These are phyloP conservation scores for Cytospora paraplurivora DNA, from an alignment of 2,329 filamentous ascomycete genomes.

Conservation along the genomic window DNA sequence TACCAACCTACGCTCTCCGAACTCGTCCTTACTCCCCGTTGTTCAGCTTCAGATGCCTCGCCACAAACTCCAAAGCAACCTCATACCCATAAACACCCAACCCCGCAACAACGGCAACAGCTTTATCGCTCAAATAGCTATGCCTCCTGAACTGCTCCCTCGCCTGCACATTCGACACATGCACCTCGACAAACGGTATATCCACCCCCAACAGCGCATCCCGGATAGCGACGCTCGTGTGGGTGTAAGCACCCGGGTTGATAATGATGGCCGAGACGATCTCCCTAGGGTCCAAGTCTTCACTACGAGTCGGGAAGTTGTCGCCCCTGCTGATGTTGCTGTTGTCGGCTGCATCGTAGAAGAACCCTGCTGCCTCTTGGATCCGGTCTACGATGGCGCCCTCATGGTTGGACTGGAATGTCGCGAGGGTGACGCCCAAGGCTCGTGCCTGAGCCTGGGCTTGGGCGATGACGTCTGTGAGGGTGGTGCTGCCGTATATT, in stretches of 20 bases:
- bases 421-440: slow-evolving; percentile 52
- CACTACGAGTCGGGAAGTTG: slow-evolving; percentile 4
- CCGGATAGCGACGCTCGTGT: slow-evolving; percentile 75
- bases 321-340: background rate
- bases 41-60: slow-evolving; percentile 48
- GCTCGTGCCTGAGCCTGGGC: slow-evolving; percentile 52
- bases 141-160: slow-evolving; percentile 69
- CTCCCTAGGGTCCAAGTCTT: slow-evolving; percentile 20
- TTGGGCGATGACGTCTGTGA: slow-evolving; percentile 59
- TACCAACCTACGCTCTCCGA: background rate
- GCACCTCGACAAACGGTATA: slow-evolving; percentile 77
- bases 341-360: slow-evolving; percentile 23
- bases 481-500: slow-evolving; percentile 71
- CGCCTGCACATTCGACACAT: slow-evolving; percentile 74
- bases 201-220: slow-evolving; percentile 70
- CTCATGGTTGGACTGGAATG: slow-evolving; percentile 79
- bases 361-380: slow-evolving; percentile 59
- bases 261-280: slow-evolving; percentile 69
- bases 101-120: slow-evolving; percentile 71
- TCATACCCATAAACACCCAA: slow-evolving; percentile 65
- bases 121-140: slow-evolving; percentile 76
- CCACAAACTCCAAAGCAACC: slow-evolving; percentile 59
- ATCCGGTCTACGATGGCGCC: slow-evolving; percentile 74
- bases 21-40: slow-evolving; percentile 27
- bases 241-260: slow-evolving; percentile 75